A percentile compares a stretch with the other conserved stretches of the same genome.
Conservation (phyloP, 306 rosid genomes). For the Hippophae tibetana region DNA sequence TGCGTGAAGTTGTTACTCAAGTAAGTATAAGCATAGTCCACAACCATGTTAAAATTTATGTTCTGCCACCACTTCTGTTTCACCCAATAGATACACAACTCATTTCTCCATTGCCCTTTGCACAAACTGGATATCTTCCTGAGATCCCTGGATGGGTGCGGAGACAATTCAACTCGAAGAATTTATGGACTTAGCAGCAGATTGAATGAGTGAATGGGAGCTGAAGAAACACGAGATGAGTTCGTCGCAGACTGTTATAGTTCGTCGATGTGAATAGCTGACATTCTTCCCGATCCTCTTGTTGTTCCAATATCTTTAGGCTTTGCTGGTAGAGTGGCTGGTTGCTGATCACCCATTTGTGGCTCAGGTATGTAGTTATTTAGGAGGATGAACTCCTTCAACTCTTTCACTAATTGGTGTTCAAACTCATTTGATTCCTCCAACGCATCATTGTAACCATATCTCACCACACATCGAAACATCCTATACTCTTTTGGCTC, state of each 20-base stretch:
- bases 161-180: slow-evolving; percentile 21
- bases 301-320: not conserved
- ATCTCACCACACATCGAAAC: slow-evolving; percentile 73
- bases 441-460: slow-evolving; percentile 52
- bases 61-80: slow-evolving; percentile 61
- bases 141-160: slow-evolving; percentile 25
- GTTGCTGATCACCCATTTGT: not conserved
- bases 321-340: not conserved
- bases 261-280: slow-evolving; percentile 14
- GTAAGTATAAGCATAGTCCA: slow-evolving; percentile 50
- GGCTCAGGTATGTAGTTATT: slow-evolving; percentile 20
- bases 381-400: slow-evolving; percentile 41
- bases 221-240: not conserved
- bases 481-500: slow-evolving; percentile 47
- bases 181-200: slow-evolving; percentile 3
- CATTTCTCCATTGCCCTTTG: slow-evolving; percentile 50
- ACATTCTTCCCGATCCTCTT: not conserved
- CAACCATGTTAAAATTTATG: slow-evolving; percentile 46
- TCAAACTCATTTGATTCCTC: slow-evolving; percentile 46
- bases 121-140: slow-evolving; percentile 45
- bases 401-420: slow-evolving; percentile 37
- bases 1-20: slow-evolving; percentile 63
- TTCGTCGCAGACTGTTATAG: not conserved
- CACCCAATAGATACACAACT: slow-evolving; percentile 61
- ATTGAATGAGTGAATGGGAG: slow-evolving; percentile 13